phyloP scores from a whole-genome alignment of 148 eudicot genomes.

The Dianthus caryophyllus region DNA sequence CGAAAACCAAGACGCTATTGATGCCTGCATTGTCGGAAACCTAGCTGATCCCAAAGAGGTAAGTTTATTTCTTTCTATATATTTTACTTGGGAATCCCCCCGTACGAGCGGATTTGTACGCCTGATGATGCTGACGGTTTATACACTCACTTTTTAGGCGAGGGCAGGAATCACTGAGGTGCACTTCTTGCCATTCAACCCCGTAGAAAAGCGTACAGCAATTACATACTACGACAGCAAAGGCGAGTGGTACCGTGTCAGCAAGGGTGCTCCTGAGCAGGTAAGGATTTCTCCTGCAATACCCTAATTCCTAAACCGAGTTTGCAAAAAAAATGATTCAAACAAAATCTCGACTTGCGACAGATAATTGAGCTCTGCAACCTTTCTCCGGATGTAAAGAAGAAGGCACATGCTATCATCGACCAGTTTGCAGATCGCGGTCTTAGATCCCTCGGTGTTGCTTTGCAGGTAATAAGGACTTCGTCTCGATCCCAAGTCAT shows the following conservation, averaged over 20 bases:
- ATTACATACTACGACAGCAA: slow-evolving; percentile 59
- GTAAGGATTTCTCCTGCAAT: neutral
- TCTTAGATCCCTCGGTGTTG: slow-evolving; percentile 67
- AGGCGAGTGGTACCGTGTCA: slow-evolving; percentile 67
- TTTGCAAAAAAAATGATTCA: neutral
- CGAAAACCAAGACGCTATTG: slow-evolving; percentile 91
- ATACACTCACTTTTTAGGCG: slow-evolving; percentile 37
- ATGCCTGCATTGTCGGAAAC: slow-evolving; percentile 83
- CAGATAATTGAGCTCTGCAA: slow-evolving; percentile 71
- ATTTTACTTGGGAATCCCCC: neutral
- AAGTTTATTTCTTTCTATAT: neutral
- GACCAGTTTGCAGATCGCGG: slow-evolving; percentile 77
- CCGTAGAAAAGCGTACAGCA: slow-evolving; percentile 84
- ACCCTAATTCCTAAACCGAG: too few species aligned
- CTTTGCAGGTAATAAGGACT: slow-evolving; percentile 40
- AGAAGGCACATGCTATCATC: slow-evolving; percentile 51
- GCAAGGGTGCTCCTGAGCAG: slow-evolving; percentile 95
- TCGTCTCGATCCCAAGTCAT: neutral
- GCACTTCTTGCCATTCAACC: slow-evolving; percentile 81
- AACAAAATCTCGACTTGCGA: neutral
- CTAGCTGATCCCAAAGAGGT: slow-evolving; percentile 86
- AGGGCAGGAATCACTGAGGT: slow-evolving; percentile 81
- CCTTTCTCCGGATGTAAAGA: slow-evolving; percentile 35
- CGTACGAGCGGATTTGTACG: neutral
- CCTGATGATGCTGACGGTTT: neutral